These are phyloP conservation scores for Emmonsiellopsis sp. DNA, from an alignment of 2,329 filamentous ascomycete genomes.

Conservation along the genomic window DNA sequence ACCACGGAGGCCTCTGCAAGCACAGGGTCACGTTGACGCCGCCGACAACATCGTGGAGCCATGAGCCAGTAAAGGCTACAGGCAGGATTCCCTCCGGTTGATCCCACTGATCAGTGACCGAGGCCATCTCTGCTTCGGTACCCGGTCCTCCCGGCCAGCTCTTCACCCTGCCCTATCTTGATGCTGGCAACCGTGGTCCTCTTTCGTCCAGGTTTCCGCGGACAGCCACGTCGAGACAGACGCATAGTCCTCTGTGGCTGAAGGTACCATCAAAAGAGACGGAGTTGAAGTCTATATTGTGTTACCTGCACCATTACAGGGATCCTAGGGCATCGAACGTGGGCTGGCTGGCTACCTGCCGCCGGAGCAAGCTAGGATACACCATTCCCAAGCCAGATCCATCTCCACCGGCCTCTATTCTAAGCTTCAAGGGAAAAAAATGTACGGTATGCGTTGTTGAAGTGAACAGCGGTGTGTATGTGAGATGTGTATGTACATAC, in stretches of 20 bases:
- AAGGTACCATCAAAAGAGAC: background rate
- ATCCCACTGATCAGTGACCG: slow-evolving; percentile 1
- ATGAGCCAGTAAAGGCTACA: background rate
- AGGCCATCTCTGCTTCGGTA: background rate
- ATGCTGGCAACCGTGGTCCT: background rate
- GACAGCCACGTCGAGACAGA: background rate
- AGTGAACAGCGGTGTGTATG: slow-evolving; percentile 1
- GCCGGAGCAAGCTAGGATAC: background rate
- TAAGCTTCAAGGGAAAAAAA: background rate
- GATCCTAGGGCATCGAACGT: background rate
- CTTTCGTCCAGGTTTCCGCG: background rate
- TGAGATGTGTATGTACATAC: background rate
- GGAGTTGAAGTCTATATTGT: background rate
- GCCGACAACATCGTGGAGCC: background rate
- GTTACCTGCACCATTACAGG: background rate
- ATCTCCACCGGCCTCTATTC: background rate
- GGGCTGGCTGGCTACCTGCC: background rate
- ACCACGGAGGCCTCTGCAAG: background rate
- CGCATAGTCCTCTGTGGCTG: background rate
- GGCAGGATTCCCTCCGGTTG: background rate
- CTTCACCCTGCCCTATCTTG: background rate
- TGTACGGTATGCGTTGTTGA: background rate
- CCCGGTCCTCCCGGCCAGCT: background rate
- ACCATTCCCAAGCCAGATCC: background rate
- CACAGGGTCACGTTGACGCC: background rate